These are phyloP conservation scores for Paraphaeosphaeria minitans DNA, from an alignment of 2,329 filamentous ascomycete genomes.

Conservation along the genomic window DNA sequence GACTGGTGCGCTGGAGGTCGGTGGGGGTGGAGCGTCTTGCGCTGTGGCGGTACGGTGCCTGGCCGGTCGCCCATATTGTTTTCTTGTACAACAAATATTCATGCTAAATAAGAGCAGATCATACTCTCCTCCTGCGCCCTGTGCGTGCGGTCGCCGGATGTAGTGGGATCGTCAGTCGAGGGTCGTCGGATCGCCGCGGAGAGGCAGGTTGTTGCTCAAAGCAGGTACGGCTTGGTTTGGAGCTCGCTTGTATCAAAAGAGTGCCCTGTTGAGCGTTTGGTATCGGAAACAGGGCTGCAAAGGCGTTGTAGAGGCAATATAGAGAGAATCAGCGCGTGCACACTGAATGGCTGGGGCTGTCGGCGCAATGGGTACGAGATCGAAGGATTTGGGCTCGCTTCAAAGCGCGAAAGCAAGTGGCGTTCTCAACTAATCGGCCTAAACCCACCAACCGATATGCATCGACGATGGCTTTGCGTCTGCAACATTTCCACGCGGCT, in stretches of 20 bases:
- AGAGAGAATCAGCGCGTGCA: not conserved
- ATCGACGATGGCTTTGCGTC: constrained; percentile 14
- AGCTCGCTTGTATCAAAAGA: not conserved
- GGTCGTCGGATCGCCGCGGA: not conserved
- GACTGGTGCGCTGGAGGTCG: constrained; percentile 52
- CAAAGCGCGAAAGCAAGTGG: constrained; percentile 1
- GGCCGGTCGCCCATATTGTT: constrained; percentile 31
- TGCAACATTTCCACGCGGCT: constrained; percentile 1
- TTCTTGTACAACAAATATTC: constrained; percentile 2
- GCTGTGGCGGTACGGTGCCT: constrained; percentile 21
- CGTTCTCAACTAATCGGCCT: constrained; percentile 7
- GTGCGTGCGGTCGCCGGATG: constrained; percentile 6
- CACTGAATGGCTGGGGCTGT: not conserved
- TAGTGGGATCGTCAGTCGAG: not conserved
- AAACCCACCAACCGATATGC: constrained; percentile 11
- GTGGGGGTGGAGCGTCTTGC: constrained; percentile 40
- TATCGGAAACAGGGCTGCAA: constrained; percentile 2
- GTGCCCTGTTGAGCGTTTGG: not conserved
- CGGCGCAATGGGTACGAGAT: constrained; percentile 3
- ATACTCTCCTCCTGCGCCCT: constrained; percentile 23
- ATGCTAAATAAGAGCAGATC: constrained; percentile 17
- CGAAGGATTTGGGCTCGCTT: constrained; percentile 1
- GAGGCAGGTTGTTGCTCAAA: not conserved
- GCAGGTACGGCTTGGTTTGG: not conserved
- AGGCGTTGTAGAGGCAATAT: not conserved